Base-by-base conservation (phyloP, 441 rosid species). In the Euphorbia corollata region DNA sequence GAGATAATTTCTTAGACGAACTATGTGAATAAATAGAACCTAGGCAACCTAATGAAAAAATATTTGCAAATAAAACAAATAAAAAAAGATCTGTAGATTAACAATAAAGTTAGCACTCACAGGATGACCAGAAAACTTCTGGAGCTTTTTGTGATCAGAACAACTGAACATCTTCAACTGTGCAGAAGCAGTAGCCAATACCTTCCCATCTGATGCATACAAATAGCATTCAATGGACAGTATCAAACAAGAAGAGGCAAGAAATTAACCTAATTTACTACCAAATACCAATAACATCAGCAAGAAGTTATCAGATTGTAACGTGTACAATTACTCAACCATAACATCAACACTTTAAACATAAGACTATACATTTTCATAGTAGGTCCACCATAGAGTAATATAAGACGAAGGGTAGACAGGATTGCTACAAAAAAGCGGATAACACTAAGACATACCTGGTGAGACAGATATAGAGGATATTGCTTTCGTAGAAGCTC, bases 81-180 rank as follows among this genome's bases (percentile, higher is more conserved):
- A 57, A 2, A 36, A 41, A 59, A 1, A 51, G 20, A 60, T 16
- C 4, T 50, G 34, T 53, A 58, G 20, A 51, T 60, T 66, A 54
- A 51, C 59, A 27, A 71, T 27, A 22, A 19, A 60, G 19, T 68
- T 13, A 69, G 45, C 45, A 87, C 99, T 94, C 87, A 94, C 97
- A 58, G 99, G 96, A 74, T 91, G 99, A 65, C 97, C 99, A 71
- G 93, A 73, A 80, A 91, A 93, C 78, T 91, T 93, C 78, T 91
- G 96, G 34, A 83, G 81, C 74, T 91, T 93, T 74, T 86, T 85
- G 78, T 81, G 89, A 76, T 87, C 83, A 16, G 85, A 75, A 78
- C 94, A 89, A 74, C 78, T 79, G 70, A 86, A 88, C 59, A 84
- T 80, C 78, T 80, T 94, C 81, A 94, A 64, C 71, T 91, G 93